A percentile compares a stretch with the other conserved stretches of the same genome.
phyloP scores from a whole-genome alignment of 2,329 filamentous ascomycete species.

The Aureobasidium uvarum region DNA sequence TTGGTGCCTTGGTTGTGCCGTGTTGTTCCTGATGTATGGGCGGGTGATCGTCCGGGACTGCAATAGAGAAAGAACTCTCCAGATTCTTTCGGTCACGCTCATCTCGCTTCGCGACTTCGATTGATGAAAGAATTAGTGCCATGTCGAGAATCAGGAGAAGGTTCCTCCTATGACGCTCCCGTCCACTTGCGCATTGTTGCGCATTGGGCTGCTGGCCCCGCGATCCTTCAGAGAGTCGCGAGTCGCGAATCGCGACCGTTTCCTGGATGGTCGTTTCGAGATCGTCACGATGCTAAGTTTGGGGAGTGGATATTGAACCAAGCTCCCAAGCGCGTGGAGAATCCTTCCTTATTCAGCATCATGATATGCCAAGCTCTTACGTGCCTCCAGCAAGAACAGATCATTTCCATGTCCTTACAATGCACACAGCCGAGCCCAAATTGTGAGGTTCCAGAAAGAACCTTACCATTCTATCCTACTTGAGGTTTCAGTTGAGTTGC shows the following conservation, averaged over 20 bases:
- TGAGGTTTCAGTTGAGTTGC: background rate
- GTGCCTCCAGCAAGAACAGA: background rate
- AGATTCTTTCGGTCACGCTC: background rate
- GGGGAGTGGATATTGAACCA: slow-evolving; percentile 4
- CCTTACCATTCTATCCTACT: background rate
- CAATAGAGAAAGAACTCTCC: background rate
- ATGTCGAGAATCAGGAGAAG: background rate
- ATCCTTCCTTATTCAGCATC: background rate
- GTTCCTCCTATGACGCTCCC: background rate
- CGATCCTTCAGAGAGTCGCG: background rate
- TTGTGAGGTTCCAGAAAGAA: background rate
- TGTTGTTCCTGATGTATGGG: background rate
- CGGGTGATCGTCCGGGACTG: slow-evolving; percentile 16
- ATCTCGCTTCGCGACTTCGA: slow-evolving; percentile 15
- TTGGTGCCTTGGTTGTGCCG: background rate
- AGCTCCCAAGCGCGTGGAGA: background rate
- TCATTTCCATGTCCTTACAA: background rate
- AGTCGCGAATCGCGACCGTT: background rate
- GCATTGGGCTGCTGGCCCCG: slow-evolving; percentile 3
- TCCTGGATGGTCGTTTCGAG: slow-evolving; percentile 14
- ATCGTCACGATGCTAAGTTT: slow-evolving; percentile 21
- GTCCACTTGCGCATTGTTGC: background rate
- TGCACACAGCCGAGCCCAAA: background rate
- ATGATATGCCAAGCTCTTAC: background rate
- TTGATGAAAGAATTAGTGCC: background rate